Evolutionary conservation across 495 filamentous ascomycete genomes (phyloP).

Genomic region (Neurospora sp.): DNA sequence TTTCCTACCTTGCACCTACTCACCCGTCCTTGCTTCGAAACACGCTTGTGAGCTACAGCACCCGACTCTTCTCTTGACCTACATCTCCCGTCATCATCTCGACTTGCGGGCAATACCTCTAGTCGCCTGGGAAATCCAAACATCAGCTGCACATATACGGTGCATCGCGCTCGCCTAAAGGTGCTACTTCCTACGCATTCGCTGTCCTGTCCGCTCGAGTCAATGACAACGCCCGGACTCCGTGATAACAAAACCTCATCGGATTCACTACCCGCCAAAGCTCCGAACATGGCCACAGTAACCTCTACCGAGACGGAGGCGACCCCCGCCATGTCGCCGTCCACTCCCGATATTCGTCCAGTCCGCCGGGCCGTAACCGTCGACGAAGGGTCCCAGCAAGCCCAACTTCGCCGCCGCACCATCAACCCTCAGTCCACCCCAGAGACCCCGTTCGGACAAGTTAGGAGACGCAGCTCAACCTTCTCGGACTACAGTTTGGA

Average conservation of each 20-base stretch:
- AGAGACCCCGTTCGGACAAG: conserved; percentile 15
- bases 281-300: neutral
- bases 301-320: conserved; percentile 1
- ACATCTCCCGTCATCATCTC: neutral
- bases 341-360: conserved; percentile 13
- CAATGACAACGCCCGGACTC: neutral
- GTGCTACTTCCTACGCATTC: neutral
- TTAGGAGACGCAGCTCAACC: conserved; percentile 58
- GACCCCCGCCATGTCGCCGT: conserved; percentile 10
- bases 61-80: neutral
- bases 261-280: neutral
- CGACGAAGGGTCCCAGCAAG: conserved; percentile 19
- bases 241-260: neutral
- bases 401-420: conserved; percentile 4
- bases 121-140: too few relatives aligned
- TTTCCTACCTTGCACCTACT: neutral
- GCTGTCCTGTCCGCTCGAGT: neutral
- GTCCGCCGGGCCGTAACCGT: conserved; percentile 26
- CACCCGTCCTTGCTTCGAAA: neutral
- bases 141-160: neutral
- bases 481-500: conserved; percentile 61
- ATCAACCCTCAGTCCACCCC: conserved; percentile 7
- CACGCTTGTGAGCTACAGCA: neutral
- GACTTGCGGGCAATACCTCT: neutral
- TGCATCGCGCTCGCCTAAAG: neutral